Conservation (phyloP, 2,329 filamentous ascomycete genomes). For the Hymenoscyphus albidus region DNA sequence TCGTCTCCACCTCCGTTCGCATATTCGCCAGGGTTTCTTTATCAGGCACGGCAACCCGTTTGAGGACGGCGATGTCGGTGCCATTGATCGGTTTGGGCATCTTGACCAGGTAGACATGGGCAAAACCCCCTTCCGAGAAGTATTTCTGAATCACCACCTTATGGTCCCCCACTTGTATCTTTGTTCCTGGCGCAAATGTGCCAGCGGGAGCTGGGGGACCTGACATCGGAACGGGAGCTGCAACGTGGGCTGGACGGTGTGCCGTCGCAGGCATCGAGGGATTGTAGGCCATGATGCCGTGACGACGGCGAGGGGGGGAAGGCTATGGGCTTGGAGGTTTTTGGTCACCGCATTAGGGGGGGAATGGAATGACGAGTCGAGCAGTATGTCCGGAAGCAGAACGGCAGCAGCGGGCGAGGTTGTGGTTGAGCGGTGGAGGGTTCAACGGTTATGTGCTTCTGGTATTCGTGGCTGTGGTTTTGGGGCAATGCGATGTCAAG, state of each 20-base stretch:
- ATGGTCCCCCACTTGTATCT: conserved; percentile 92
- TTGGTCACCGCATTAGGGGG: conserved; percentile 33
- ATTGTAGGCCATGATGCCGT: conserved; percentile 40
- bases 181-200: conserved; percentile 89
- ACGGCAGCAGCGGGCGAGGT: neutral
- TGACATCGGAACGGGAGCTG: conserved; percentile 40
- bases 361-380: neutral
- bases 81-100: conserved; percentile 55
- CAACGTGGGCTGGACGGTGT: conserved; percentile 44
- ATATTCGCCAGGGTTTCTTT: conserved; percentile 92
- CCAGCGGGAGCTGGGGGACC: conserved; percentile 60
- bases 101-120: conserved; percentile 95
- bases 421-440: neutral
- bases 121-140: conserved; percentile 95
- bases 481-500: neutral
- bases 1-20: conserved; percentile 98
- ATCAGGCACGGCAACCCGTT: conserved; percentile 93
- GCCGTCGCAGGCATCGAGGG: conserved; percentile 37
- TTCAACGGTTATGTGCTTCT: neutral
- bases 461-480: conserved; percentile 3
- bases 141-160: conserved; percentile 95
- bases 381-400: neutral
- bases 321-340: conserved; percentile 17
- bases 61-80: conserved; percentile 37
- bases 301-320: conserved; percentile 21